These are phyloP conservation scores for Xanthoconium purpureum DNA, from an alignment of 768 basidiomycete genomes.

Conservation along the genomic window DNA sequence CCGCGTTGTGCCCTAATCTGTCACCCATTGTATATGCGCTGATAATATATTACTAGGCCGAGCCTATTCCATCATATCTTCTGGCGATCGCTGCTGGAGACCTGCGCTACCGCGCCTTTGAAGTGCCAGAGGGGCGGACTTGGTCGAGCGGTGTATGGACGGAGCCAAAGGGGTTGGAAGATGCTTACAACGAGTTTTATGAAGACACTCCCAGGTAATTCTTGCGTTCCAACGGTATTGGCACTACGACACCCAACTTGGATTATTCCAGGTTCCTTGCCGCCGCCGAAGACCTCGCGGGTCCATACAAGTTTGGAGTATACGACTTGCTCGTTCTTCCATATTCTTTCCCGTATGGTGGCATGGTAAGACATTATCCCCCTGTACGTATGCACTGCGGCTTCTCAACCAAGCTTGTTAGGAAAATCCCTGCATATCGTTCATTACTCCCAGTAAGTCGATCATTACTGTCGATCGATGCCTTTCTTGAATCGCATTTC, in stretches of 20 bases:
- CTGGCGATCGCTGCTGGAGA: conserved; percentile 89
- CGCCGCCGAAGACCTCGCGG: conserved; percentile 66
- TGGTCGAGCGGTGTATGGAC: conserved; percentile 91
- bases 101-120: conserved; percentile 68
- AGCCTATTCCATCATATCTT: conserved; percentile 89
- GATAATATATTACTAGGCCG: conserved; percentile 45
- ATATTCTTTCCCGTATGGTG: conserved; percentile 90
- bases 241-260: not conserved
- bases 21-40: not conserved
- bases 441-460: conserved; percentile 77
- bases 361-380: conserved; percentile 51
- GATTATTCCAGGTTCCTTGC: conserved; percentile 63
- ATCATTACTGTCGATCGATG: not conserved
- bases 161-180: conserved; percentile 78
- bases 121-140: conserved; percentile 52
- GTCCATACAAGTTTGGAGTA: conserved; percentile 78
- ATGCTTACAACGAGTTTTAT: conserved; percentile 82
- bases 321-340: conserved; percentile 90
- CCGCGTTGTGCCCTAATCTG: conserved; percentile 8
- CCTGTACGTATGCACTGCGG: not conserved
- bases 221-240: no score
- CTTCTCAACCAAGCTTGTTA: conserved; percentile 24
- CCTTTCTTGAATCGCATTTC: not conserved
- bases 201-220: conserved; percentile 74
- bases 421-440: conserved; percentile 90